A percentile compares a stretch with the other conserved stretches of the same genome.
Conservation (phyloP, 1,139 yeast genomes). For the Suhomyces guaymorum region DNA sequence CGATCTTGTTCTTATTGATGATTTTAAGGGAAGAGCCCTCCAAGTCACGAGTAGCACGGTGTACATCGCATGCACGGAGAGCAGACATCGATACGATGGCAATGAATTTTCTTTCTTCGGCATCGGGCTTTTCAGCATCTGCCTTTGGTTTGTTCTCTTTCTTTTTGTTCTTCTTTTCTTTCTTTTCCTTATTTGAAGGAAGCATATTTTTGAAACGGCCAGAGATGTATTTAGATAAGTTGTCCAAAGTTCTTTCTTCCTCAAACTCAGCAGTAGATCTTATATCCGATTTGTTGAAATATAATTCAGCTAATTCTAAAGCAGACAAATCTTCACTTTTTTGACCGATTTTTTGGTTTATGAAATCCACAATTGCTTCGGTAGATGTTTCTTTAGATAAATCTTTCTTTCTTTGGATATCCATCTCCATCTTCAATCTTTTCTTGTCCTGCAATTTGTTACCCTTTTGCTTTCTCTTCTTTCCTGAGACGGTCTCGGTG, state of each 20-base stretch:
- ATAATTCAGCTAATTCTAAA: slow-evolving; percentile 61
- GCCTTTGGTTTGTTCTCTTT: slow-evolving; percentile 19
- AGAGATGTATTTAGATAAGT: slow-evolving; percentile 47
- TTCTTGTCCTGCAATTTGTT: slow-evolving; percentile 52
- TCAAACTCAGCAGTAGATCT: slow-evolving; percentile 52
- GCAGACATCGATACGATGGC: slow-evolving; percentile 71
- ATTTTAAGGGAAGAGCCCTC: slow-evolving; percentile 62
- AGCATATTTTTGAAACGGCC: slow-evolving; percentile 47
- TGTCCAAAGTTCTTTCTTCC: slow-evolving; percentile 48
- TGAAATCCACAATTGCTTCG: slow-evolving; percentile 59
- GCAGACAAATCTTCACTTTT: slow-evolving; percentile 59
- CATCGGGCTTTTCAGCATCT: slow-evolving; percentile 2
- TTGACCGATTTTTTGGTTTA: slow-evolving; percentile 53
- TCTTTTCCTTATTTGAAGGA: slow-evolving; percentile 26
- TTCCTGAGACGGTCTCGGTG: slow-evolving; percentile 18
- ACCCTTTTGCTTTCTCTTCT: slow-evolving; percentile 34
- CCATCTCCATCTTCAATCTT: slow-evolving; percentile 59
- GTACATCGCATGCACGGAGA: slow-evolving; percentile 69
- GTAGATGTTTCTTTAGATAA: slow-evolving; percentile 51
- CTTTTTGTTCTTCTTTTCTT: slow-evolving; percentile 27
- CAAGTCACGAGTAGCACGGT: slow-evolving; percentile 57
- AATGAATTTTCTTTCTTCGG: slow-evolving; percentile 45
- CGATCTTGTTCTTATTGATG: slow-evolving; percentile 65
- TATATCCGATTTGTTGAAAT: slow-evolving; percentile 49
- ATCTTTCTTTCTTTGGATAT: slow-evolving; percentile 49